phyloP scores from a whole-genome alignment of 495 filamentous ascomycete species.

The Choiromyces venosus region DNA sequence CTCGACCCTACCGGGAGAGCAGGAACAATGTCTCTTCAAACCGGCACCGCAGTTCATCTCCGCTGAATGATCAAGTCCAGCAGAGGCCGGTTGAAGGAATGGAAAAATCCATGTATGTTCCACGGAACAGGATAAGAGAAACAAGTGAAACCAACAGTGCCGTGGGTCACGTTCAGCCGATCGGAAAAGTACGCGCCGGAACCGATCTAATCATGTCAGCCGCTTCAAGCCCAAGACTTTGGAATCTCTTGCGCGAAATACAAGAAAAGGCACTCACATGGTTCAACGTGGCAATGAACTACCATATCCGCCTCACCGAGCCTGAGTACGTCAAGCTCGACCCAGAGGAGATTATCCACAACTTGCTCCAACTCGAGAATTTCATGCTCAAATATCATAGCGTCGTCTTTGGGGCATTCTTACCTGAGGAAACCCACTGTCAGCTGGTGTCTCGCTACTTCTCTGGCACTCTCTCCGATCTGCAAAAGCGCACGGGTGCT shows the following conservation, averaged over 20 bases:
- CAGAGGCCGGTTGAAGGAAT: not conserved
- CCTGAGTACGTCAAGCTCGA: constrained; percentile 15
- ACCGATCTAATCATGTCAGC: not conserved
- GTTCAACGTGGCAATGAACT: no score
- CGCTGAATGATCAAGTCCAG: not conserved
- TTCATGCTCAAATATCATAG: constrained; percentile 18
- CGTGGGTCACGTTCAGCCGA: no score
- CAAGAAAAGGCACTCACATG: constrained; percentile 1
- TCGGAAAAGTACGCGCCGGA: not conserved
- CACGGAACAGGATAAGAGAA: not conserved
- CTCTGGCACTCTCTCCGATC: constrained; percentile 8
- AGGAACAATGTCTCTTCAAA: not conserved
- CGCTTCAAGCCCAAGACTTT: constrained; percentile 13
- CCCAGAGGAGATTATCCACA: constrained; percentile 22
- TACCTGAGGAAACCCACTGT: constrained; percentile 10
- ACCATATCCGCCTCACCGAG: no score
- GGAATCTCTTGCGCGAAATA: constrained; percentile 13
- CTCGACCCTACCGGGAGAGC: not conserved
- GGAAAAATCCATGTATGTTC: not conserved
- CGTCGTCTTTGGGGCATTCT: constrained; percentile 18
- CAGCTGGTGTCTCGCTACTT: constrained; percentile 9
- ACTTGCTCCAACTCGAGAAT: constrained; percentile 20
- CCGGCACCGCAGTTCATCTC: not conserved
- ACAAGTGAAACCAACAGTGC: not conserved
- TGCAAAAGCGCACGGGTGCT: constrained; percentile 15